Base-by-base conservation (phyloP, 2,329 filamentous ascomycete genomes). In the Cercospora canescens region DNA sequence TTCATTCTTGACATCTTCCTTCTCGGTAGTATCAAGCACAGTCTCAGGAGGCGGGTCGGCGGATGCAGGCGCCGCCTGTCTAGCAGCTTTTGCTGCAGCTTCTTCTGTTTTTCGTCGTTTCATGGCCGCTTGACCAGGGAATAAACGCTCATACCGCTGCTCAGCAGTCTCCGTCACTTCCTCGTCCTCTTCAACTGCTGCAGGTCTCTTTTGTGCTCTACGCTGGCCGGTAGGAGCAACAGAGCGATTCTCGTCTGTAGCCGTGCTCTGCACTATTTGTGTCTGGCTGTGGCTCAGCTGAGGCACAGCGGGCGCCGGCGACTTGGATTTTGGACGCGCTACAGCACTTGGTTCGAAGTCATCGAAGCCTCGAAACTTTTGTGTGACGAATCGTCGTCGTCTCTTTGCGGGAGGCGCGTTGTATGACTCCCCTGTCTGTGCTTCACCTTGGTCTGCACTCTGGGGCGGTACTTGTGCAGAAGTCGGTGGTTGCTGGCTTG, bases 101-200 rank as follows among this genome's bases (percentile, higher is more conserved):
- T 84, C 84, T 67, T 87, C 89, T 21, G 92, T 83, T 28, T 90
- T 88, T 24, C 91, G 89, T n/a, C 89, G 88, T 77, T 96, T 98
- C 75, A 93, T 87, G 5, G 88, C 88, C 30, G 90, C 88, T 3
- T 91, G 89, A 1, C 89, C 92, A 0, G 93, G 91, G 1, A 94
- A 88, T 63, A 97, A 86, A 24, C 86, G 84, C 14, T 93, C 88
- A 76, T 94, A 87, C 8, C 91, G 79, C 52, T 69, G 90, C 86
- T 62, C 64, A 18, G 62, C 65, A 18, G 64, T 67, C 55, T 69
- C 71, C 54, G 67, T 67, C 62, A 62, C 69, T 12, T 63, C 35
- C 12, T 75, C 69, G 21, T 61, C 64, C 12, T 65, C 64, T 9
- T 73, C 69, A 24, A 70, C 56, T 11, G 71, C 67, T 4, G 73